A percentile compares a stretch with the other conserved stretches of the same genome.
phyloP scores from a whole-genome alignment of 164 flowering plant species.

The Stephania cephalantha region DNA sequence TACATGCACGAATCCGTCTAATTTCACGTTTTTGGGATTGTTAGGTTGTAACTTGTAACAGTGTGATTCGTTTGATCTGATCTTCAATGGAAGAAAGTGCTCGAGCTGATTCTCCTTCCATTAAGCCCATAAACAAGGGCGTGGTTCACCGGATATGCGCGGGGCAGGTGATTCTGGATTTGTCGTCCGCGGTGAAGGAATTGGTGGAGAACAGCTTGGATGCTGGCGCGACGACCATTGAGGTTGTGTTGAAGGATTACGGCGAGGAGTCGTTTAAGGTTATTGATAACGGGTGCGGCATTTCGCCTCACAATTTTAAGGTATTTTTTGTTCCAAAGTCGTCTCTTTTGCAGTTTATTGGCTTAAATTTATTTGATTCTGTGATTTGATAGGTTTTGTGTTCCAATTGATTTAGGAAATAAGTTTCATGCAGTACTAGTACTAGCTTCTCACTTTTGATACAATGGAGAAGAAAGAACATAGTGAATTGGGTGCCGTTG shows the following conservation, averaged over 20 bases:
- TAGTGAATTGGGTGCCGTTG: background rate
- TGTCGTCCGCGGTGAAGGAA: constrained; percentile 95
- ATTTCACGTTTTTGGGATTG: background rate
- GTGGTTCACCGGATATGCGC: constrained; percentile 81
- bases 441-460: background rate
- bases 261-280: constrained; percentile 84
- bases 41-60: background rate
- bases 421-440: background rate
- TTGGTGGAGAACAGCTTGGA: constrained; percentile 98
- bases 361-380: background rate
- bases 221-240: constrained; percentile 88
- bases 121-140: constrained; percentile 62
- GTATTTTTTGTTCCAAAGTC: constrained; percentile 24
- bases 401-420: background rate
- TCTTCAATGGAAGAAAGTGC: constrained; percentile 23
- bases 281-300: constrained; percentile 83
- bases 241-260: constrained; percentile 62
- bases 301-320: constrained; percentile 80
- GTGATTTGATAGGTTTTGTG: background rate
- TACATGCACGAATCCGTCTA: background rate
- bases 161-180: constrained; percentile 90
- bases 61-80: constrained; percentile 6
- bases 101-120: constrained; percentile 27
- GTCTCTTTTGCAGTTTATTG: background rate
- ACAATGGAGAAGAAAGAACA: background rate